Base-by-base conservation (phyloP, 2,329 filamentous ascomycete genomes). In the Aspergillus pseudoglaucus region DNA sequence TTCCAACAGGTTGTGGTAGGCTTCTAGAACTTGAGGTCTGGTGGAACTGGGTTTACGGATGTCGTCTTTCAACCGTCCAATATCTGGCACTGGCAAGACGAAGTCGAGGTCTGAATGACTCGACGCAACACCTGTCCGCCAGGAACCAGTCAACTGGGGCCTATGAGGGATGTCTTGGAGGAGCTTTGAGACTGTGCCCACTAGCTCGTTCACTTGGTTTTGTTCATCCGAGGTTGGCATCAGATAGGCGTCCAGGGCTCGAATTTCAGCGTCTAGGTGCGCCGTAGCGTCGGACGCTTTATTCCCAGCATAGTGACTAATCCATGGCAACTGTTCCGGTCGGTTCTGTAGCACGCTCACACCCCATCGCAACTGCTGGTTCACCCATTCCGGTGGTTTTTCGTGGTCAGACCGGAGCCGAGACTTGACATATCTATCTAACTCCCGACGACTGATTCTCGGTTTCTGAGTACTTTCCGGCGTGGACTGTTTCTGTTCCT, bases 71-170 rank as follows among this genome's bases (percentile, higher is more conserved):
- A 59, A 50, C n/a, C 57, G 52, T 15, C 61, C 53, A 25, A 49
- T 46, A 47, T 61, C 61, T 22, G 55, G 47, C 15, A 66, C 55
- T n/a, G 53, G 52, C 53, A 67, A 69, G 44, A 63, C 71, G 62
- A 68, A 76, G 57, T 83, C 77, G 10, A 84, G 66, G 59, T 79
- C 76, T 6, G 81, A 84, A 37, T 70, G 67, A 23, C 75, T 70
- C 46, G 75, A 58, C 0, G 75, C 73, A 32, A 82, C 62, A 7
- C 78, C 77, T 12, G 74, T 81, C 9, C 64, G 61, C 47, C 76
- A 68, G 7, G 80, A 82, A 15, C 81, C 81, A 49, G 79, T 76
- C 2, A 77, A 51, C 48, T 76, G 68, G 6, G 71, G 64, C 8
- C 58, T 47, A 35, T 59, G 52, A 10, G 62, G 59, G 17, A 49